phyloP scores from a whole-genome alignment of 768 basidiomycete genomes.

The Leucogyrophana mollusca region DNA sequence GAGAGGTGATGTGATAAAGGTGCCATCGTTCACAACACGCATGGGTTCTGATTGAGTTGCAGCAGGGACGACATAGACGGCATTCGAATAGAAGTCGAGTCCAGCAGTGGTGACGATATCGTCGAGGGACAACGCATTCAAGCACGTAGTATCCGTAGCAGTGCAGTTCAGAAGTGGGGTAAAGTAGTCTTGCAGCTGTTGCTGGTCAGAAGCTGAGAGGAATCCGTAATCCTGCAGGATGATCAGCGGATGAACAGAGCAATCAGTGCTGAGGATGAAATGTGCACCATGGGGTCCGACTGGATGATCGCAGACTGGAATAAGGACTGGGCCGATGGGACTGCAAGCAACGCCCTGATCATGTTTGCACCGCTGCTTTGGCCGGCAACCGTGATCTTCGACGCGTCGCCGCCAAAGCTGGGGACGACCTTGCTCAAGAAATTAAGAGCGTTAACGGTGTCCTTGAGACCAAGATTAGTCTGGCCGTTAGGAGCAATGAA shows the following conservation, averaged over 20 bases:
- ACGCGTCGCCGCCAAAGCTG: slow-evolving; percentile 64
- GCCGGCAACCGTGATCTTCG: slow-evolving; percentile 74
- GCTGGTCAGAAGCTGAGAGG: slow-evolving; percentile 51
- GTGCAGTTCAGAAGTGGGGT: slow-evolving; percentile 47
- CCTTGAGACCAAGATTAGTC: slow-evolving; percentile 71
- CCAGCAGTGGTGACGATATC: slow-evolving; percentile 54
- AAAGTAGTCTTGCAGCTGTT: slow-evolving; percentile 51
- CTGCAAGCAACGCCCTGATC: slow-evolving; percentile 74
- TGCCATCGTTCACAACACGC: slow-evolving; percentile 66
- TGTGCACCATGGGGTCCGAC: slow-evolving; percentile 80
- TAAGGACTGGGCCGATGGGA: slow-evolving; percentile 65
- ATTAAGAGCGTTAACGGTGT: slow-evolving; percentile 61
- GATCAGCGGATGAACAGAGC: slow-evolving; percentile 6
- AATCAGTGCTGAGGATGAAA: not conserved
- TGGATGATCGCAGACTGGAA: slow-evolving; percentile 82
- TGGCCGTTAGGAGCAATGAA: slow-evolving; percentile 69
- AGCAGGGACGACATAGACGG: slow-evolving; percentile 47
- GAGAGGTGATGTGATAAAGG: slow-evolving; percentile 64
- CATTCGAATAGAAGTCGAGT: slow-evolving; percentile 40
- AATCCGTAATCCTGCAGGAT: slow-evolving; percentile 67
- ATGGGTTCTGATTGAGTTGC: slow-evolving; percentile 51
- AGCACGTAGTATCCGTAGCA: slow-evolving; percentile 47
- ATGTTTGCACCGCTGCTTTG: slow-evolving; percentile 81
- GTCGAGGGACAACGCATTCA: slow-evolving; percentile 45
- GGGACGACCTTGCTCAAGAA: slow-evolving; percentile 59